Evolutionary conservation across 331 rosid species (phyloP), one percentile per base, ranked within the genome.

Genomic region (Stylosanthes scabra): DNA sequence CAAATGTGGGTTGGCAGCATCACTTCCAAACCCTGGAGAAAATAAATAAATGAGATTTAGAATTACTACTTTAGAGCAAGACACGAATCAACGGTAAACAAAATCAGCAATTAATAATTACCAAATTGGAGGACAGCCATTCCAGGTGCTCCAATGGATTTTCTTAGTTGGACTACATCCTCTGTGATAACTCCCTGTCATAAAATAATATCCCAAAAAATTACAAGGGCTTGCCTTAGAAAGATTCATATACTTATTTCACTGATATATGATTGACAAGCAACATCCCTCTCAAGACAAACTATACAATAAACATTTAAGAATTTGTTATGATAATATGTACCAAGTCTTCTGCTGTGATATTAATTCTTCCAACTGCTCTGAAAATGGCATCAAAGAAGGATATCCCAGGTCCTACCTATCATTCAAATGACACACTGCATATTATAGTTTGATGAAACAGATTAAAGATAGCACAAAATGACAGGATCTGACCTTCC

Each of bases 111-210:
- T 49, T 60, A 80, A 52, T 74, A 51, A 49, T 72, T 86, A 94
- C 97, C 98, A 84, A 94, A 94, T 75, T 94, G 98, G 57, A 94
- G 98, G 66, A 94, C 96, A 14, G 97, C 97, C 98, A 94, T 91
- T 85, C 98, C 97, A 71, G 98, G 96, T 60, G 98, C 98, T 70
- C 90, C 91, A 52, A 94, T 89, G 75, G 91, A 88, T 82, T 86
- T 88, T 79, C 98, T 80, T 58, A 94, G 95, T 63, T 84, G 83
- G 76, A 93, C 90, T 63, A 93, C 97, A 80, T 93, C 98, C 83
- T 94, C 93, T 0, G 97, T 94, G 86, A 94, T 94, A 80, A 91
- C 97, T 47, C 97, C 98, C 98, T 94, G 84, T 71, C 82, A 69
- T 14, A 29, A 29, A 29, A 29, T 13, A 59, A 70, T 58, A 49